Evolutionary conservation across 768 basidiomycete species (phyloP), one percentile per base, ranked within the genome.

Genomic region (Calocybe cyanea): DNA sequence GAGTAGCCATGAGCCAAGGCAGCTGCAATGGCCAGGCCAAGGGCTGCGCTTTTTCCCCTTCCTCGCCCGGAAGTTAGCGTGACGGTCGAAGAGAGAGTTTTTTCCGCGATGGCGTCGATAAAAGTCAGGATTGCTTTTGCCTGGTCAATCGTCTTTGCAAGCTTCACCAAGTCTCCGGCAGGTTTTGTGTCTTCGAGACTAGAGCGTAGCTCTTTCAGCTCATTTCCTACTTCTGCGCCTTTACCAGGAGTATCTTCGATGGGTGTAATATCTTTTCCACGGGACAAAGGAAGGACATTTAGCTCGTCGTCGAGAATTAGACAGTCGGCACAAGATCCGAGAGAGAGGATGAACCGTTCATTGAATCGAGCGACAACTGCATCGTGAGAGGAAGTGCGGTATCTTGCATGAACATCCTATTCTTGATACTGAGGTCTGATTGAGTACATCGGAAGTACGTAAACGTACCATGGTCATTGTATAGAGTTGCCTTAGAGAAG

Each of bases 291-390:
- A 6, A 99, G 80, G 10, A 98, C 94, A 61, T 98, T 98, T 35
- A 99, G 80, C 64, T 99, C 96, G 59, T 99, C 96, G 59, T 99
- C 96, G 40, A 99, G 78, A 19, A 98, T 83, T 1, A 99, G 75
- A 57, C 95, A 97, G 60, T 95, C 91, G 7, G 84, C 74, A 59
- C 92, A 97, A 14, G 91, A 87, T 18, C 92, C 92, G 15, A 99
- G 81, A 15, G 96, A 99, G 14, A 99, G 78, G 57, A 99, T 97
- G 67, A 99, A 99, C 9, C 96, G 87, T 63, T 99, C 96, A 66
- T 99, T 99, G 72, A 99, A 99, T 20, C 96, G 82, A 0, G 96
- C 91, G n/a, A 84, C 73, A 23, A 94, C 87, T 5, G 85, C 75
- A 58, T 90, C 88, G 57, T 94, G 91, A 1, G 91, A 84, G 10